phyloP scores from a whole-genome alignment of 2,329 filamentous ascomycete species.

The Penicillium sp. region DNA sequence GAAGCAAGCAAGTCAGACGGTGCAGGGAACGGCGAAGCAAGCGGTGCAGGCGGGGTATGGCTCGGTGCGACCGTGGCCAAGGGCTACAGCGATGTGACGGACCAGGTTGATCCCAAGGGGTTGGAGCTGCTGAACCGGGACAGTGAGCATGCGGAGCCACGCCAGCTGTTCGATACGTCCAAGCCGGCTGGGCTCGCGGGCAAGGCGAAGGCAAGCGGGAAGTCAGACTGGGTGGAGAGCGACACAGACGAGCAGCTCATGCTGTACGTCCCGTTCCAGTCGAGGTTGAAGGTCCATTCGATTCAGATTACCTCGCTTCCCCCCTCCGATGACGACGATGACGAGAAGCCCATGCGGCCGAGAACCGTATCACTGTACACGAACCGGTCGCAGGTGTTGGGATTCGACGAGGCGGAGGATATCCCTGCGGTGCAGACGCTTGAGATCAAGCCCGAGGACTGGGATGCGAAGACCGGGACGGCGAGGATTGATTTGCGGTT shows the following conservation, averaged over 20 bases:
- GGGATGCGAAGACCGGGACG: constrained; percentile 68
- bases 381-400: constrained; percentile 83
- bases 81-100: constrained; percentile 77
- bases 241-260: constrained; percentile 96
- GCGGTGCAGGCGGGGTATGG: constrained; percentile 56
- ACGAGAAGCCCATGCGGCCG: constrained; percentile 73
- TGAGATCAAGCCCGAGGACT: constrained; percentile 67
- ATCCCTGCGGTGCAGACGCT: constrained; percentile 73
- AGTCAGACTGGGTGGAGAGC: constrained; percentile 83
- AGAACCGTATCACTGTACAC: constrained; percentile 78
- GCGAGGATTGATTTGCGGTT: constrained; percentile 70
- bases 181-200: constrained; percentile 59
- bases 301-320: constrained; percentile 78
- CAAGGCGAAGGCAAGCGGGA: constrained; percentile 44
- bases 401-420: constrained; percentile 91
- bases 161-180: constrained; percentile 63
- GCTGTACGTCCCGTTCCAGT: constrained; percentile 84
- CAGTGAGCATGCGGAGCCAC: constrained; percentile 65
- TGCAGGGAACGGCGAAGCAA: constrained; percentile 38
- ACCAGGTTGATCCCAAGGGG: constrained; percentile 70
- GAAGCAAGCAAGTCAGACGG: constrained; percentile 52
- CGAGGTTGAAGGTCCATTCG: constrained; percentile 82
- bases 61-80: constrained; percentile 67
- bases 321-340: constrained; percentile 51
- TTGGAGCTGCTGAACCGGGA: constrained; percentile 86